phyloP scores from a whole-genome alignment of 2,329 filamentous ascomycete genomes.

The Zymoseptoria crescenta region DNA sequence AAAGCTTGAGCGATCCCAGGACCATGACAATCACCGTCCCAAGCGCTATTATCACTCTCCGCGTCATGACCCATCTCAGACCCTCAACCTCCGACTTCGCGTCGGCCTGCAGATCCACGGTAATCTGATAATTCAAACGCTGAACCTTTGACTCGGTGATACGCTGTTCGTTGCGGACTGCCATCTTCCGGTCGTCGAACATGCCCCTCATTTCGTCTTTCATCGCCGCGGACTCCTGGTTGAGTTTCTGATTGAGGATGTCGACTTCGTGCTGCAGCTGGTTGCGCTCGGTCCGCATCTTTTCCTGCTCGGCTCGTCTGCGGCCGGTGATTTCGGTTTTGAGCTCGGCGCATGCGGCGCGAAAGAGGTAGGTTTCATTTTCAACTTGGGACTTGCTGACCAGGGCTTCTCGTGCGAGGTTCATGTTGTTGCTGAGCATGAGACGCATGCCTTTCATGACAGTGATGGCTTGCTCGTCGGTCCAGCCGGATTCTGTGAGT shows the following conservation, averaged over 20 bases:
- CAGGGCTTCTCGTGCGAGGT: conserved; percentile 68
- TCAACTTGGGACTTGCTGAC: conserved; percentile 90
- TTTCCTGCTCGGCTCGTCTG: conserved; percentile 67
- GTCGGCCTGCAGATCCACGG: conserved; percentile 80
- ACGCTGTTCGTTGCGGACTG: conserved; percentile 79
- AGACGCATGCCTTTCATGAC: conserved; percentile 87
- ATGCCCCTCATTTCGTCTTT: conserved; percentile 91
- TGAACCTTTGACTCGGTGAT: conserved; percentile 76
- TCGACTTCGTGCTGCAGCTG: conserved; percentile 93
- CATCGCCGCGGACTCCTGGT: conserved; percentile 71
- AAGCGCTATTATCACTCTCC: conserved; percentile 55
- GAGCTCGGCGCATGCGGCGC: conserved; percentile 86
- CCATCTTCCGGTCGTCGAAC: conserved; percentile 94
- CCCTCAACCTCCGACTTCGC: conserved; percentile 87
- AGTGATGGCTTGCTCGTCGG: conserved; percentile 65
- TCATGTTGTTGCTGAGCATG: conserved; percentile 69
- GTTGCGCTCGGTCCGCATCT: conserved; percentile 72
- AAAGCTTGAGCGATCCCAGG: conserved; percentile 34
- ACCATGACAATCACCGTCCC: conserved; percentile 41
- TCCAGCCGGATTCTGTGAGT: conserved; percentile 64
- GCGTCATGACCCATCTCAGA: conserved; percentile 73
- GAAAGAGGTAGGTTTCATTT: conserved; percentile 88
- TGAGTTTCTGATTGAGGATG: conserved; percentile 74
- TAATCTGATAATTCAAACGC: conserved; percentile 94
- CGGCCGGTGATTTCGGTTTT: conserved; percentile 77